Percentiles rank a stretch among this genome's conserved stretches.
These are phyloP conservation scores for Vitis rupestris DNA, from an alignment of 164 flowering plant genomes.

Conservation along the genomic window DNA sequence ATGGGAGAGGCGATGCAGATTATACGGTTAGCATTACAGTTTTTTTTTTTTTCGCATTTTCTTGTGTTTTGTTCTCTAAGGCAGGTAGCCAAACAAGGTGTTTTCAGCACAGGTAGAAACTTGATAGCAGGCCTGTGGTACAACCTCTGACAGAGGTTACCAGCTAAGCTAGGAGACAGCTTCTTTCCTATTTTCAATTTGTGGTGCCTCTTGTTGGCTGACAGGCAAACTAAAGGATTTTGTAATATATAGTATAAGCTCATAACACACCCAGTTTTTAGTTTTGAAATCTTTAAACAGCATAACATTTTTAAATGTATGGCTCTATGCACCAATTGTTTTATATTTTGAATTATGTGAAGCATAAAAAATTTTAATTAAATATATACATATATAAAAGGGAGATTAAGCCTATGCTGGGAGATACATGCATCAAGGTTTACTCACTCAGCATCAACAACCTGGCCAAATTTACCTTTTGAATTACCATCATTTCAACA, in stretches of 20 bases:
- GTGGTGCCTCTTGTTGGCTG: not conserved
- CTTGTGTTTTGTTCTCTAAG: not conserved
- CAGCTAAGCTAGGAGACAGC: not conserved
- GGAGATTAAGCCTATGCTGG: not conserved
- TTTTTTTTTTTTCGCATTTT: not conserved
- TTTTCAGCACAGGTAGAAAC: not conserved
- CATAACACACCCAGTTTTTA: too few species aligned
- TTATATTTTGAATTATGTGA: not conserved
- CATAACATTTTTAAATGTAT: not conserved
- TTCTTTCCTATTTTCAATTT: slow-evolving; percentile 1
- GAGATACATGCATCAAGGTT: not conserved
- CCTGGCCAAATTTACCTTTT: not conserved
- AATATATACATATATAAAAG: not conserved
- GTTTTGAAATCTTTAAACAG: too few species aligned
- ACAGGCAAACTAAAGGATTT: not conserved
- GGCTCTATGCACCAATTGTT: too few species aligned
- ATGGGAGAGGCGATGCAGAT: slow-evolving; percentile 36
- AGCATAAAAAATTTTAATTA: not conserved
- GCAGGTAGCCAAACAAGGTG: not conserved
- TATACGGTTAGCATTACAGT: slow-evolving; percentile 32
- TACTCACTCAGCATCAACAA: not conserved
- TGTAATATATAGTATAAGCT: not conserved
- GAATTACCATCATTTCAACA: not conserved
- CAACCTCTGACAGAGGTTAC: not conserved
- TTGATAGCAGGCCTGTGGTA: not conserved